Percentiles rank a stretch among this genome's conserved stretches.
Conservation (phyloP, 176 grass and related monocot species). For the Hordeum marinum region DNA sequence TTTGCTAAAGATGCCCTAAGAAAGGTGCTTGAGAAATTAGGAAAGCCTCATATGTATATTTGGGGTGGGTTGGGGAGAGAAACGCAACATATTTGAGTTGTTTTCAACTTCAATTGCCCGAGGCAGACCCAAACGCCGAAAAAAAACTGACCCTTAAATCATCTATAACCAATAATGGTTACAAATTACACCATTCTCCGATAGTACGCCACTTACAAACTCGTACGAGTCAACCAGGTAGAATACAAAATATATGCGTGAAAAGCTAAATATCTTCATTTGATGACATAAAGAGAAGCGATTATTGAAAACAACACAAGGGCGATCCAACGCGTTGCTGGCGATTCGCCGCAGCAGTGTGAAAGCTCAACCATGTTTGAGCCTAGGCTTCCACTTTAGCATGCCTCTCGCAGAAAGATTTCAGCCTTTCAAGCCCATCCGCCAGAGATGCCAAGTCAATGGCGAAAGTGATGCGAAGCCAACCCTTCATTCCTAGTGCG, state of each 20-base stretch:
- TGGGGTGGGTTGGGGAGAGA: no score
- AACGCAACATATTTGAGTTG: neutral
- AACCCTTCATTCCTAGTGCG: constrained; percentile 60
- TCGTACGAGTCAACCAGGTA: neutral
- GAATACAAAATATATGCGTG: neutral
- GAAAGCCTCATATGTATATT: no score
- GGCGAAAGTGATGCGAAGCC: constrained; percentile 66
- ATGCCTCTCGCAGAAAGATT: constrained; percentile 73
- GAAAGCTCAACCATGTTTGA: neutral
- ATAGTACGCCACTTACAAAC: neutral
- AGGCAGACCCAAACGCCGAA: neutral
- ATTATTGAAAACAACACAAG: constrained; percentile 7
- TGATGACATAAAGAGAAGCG: neutral
- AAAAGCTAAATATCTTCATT: neutral
- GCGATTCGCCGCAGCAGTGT: neutral
- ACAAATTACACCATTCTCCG: neutral
- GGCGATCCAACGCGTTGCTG: neutral
- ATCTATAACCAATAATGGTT: neutral
- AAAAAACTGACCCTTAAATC: neutral
- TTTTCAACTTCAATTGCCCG: neutral
- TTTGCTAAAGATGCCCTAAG: no score
- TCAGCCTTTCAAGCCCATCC: constrained; percentile 53
- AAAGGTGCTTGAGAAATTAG: no score
- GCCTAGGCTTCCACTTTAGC: neutral
- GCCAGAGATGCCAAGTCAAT: constrained; percentile 39